Evolutionary conservation across 257 asterid species (phyloP).

Genomic region (Orobanche coerulescens): DNA sequence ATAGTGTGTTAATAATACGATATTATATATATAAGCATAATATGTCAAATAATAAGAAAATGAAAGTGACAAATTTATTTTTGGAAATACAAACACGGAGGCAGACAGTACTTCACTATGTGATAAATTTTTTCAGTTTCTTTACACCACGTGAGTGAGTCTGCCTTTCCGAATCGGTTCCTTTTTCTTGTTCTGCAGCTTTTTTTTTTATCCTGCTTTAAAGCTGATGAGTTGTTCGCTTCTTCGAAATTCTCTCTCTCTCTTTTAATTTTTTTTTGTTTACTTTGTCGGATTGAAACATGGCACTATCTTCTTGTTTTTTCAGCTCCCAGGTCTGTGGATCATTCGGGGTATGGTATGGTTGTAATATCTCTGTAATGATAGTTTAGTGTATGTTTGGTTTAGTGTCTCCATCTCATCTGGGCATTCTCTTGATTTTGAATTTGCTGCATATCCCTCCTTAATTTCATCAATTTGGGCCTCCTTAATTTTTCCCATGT

Average conservation of each 20-base stretch:
- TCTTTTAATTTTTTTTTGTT: neutral
- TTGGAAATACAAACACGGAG: too few species aligned
- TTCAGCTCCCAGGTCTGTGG: slow-evolving; percentile 28
- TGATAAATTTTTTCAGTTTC: slow-evolving; percentile 10
- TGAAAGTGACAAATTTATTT: too few species aligned
- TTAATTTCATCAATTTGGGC: slow-evolving; percentile 13
- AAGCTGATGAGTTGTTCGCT: neutral
- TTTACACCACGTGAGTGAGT: neutral
- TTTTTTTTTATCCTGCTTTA: slow-evolving; percentile 3
- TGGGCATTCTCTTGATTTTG: neutral
- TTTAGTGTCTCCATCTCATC: neutral
- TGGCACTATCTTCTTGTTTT: slow-evolving; percentile 53
- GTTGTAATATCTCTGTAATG: neutral
- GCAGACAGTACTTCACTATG: slow-evolving; percentile 24
- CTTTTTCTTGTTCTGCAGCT: neutral
- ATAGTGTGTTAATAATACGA: too few species aligned
- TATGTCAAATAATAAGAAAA: too few species aligned
- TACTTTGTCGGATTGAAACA: slow-evolving; percentile 8
- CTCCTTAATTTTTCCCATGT: neutral
- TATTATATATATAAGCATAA: too few species aligned
- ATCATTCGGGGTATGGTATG: slow-evolving; percentile 40
- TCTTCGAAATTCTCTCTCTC: neutral
- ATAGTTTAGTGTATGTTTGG: neutral
- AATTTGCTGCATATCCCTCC: neutral
- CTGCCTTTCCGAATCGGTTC: slow-evolving; percentile 26